Percentiles rank a stretch among this genome's conserved stretches.
These are phyloP conservation scores for Pseudogymnoascus sp. DNA, from an alignment of 2,329 filamentous ascomycete species.

Conservation along the genomic window DNA sequence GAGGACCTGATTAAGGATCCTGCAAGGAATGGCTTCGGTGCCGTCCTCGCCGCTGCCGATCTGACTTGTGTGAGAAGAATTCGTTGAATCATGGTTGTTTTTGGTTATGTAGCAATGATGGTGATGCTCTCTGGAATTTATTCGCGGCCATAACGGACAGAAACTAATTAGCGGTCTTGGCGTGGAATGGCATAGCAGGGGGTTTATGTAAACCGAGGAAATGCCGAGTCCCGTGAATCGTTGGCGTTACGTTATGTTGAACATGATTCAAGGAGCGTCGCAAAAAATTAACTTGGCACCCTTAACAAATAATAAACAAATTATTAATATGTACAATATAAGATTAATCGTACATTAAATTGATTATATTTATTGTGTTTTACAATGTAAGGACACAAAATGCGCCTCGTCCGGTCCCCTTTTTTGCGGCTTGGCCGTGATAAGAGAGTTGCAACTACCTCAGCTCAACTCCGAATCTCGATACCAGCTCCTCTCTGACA, in stretches of 20 bases:
- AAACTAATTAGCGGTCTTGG: conserved; percentile 7
- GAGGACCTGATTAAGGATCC: conserved; percentile 34
- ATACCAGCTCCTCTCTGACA: conserved; percentile 58
- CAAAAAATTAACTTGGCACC: neutral
- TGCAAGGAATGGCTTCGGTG: conserved; percentile 20
- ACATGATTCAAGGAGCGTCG: neutral
- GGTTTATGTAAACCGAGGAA: conserved; percentile 7
- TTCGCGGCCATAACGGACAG: conserved; percentile 1
- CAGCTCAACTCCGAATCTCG: conserved; percentile 70
- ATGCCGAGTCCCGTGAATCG: neutral
- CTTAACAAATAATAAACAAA: neutral
- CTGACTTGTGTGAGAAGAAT: conserved; percentile 41
- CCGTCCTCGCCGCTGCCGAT: conserved; percentile 29
- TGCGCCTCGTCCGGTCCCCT: neutral
- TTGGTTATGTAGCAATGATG: conserved; percentile 2
- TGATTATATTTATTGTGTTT: neutral
- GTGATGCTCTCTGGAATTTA: neutral
- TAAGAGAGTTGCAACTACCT: conserved; percentile 37
- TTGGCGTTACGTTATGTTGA: conserved; percentile 6
- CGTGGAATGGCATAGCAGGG: conserved; percentile 3
- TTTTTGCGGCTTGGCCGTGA: neutral
- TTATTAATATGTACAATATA: conserved; percentile 3
- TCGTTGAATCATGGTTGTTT: conserved; percentile 41
- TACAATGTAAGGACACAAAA: neutral
- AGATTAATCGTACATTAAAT: neutral